phyloP scores from a whole-genome alignment of 768 basidiomycete species.

The Agaricus bisporus region DNA sequence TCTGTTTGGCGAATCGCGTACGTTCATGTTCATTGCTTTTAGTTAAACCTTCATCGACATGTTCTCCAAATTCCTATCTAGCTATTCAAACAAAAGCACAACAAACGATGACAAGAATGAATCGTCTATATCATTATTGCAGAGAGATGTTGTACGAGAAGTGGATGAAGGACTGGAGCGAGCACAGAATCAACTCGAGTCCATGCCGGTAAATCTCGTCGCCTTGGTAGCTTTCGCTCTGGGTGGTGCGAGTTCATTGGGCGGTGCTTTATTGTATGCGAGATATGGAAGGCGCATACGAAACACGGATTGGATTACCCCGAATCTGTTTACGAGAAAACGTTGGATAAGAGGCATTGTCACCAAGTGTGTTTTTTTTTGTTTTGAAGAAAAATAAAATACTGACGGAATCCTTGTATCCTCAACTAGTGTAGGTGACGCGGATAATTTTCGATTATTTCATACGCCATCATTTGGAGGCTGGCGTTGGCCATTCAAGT shows the following conservation, averaged over 20 bases:
- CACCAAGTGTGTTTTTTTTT: constrained; percentile 49
- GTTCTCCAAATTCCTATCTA: constrained; percentile 7
- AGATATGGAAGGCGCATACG: constrained; percentile 55
- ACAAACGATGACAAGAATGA: background rate
- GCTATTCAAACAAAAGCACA: background rate
- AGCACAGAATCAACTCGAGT: constrained; percentile 17
- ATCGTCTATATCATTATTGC: background rate
- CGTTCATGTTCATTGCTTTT: background rate
- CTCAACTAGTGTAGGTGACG: constrained; percentile 65
- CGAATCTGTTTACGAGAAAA: constrained; percentile 46
- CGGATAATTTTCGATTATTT: constrained; percentile 83
- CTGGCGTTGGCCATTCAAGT: constrained; percentile 59
- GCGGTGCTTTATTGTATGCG: constrained; percentile 30
- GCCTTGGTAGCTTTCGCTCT: constrained; percentile 32
- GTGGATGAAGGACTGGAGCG: background rate
- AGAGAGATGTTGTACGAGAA: background rate
- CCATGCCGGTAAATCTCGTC: constrained; percentile 23
- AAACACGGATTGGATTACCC: constrained; percentile 67
- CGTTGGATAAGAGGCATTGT: constrained; percentile 78
- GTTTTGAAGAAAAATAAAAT: background rate
- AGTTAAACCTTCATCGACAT: background rate
- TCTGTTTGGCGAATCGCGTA: too few relatives aligned
- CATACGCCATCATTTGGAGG: constrained; percentile 81
- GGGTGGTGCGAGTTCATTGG: constrained; percentile 31
- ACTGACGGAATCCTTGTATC: too few relatives aligned